A percentile compares a stretch with the other conserved stretches of the same genome.
Conservation (phyloP, 1,284 basidiomycete species). For the Leccinum holopus region DNA sequence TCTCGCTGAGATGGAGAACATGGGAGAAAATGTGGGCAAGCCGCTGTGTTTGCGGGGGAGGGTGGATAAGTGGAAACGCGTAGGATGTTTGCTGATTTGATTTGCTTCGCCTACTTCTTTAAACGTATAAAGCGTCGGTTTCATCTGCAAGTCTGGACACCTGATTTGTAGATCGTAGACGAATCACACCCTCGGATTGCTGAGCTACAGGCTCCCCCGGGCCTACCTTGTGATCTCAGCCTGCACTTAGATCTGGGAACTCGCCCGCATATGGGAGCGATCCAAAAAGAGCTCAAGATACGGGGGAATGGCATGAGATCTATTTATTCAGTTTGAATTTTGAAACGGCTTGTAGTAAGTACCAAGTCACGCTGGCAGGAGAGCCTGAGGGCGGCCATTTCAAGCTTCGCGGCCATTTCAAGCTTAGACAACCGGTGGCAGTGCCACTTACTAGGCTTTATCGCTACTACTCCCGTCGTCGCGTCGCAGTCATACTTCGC, state of each 20-base stretch:
- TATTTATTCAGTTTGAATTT: too few species aligned
- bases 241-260: too few species aligned
- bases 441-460: neutral
- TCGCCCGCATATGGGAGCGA: too few species aligned
- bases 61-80: constrained; percentile 44
- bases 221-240: too few species aligned
- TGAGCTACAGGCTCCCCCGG: neutral
- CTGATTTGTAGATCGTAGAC: neutral
- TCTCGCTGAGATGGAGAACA: constrained; percentile 50
- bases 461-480: too few species aligned
- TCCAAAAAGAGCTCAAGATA: too few species aligned
- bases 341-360: neutral
- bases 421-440: neutral
- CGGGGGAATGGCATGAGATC: too few species aligned
- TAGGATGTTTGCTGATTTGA: constrained; percentile 7
- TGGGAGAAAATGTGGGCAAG: constrained; percentile 62
- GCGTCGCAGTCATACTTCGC: neutral
- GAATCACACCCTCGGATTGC: neutral
- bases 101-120: neutral
- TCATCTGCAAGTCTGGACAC: constrained; percentile 7
- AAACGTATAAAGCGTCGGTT: constrained; percentile 14
- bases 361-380: too few species aligned
- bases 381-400: neutral
- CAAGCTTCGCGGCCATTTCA: neutral
- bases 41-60: constrained; percentile 69